Evolutionary conservation across 306 rosid species (phyloP), one percentile per base, ranked within the genome.

Genomic region (Hippophae rhamnoides): DNA sequence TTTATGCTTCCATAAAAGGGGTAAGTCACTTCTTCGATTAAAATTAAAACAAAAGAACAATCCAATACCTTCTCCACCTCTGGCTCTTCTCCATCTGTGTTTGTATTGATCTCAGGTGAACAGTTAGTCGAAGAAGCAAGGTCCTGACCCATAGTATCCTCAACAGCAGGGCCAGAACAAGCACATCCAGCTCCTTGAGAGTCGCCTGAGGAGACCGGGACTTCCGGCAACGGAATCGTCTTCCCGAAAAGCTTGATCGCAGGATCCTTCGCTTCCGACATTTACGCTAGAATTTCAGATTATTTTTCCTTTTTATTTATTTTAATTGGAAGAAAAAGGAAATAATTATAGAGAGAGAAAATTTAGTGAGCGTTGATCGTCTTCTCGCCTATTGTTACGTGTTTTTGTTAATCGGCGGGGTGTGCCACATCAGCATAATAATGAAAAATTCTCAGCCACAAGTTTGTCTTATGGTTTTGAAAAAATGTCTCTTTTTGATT

Each of bases 161-260:
- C 57, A 52, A 58, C 47, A 49, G 50, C 14, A 49, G 66, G 31
- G n/a, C 47, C 68, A 38, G 10, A n/a, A 47, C 63, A 43, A 1
- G 54, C 41, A 52, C 56, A 52, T 13, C 70, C 73, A 13, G 74
- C 65, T 61, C 60, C 65, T 7, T 45, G 45, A 7, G 67, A 71
- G 31, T 31, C 38, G 0, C 38, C 38, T 0, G 38, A 31, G 38
- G 38, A 31, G 38, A 27, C 27, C 61, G 62, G 43, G 31, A 51
- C 44, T 26, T 73, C 82, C 64, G 73, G 69, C 27, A 77, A 49
- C 42, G 83, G 67, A 66, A 81, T 81, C 71, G 83, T 81, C 78
- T 67, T 81, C 44, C 86, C 86, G 58, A 81, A 81, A 26, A 81
- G 86, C 80, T 77, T 81, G 76, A 81, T 81, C 71, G 86, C 83